Base-by-base conservation (phyloP, 2,329 filamentous ascomycete species). In the Nigrospora oryzae region DNA sequence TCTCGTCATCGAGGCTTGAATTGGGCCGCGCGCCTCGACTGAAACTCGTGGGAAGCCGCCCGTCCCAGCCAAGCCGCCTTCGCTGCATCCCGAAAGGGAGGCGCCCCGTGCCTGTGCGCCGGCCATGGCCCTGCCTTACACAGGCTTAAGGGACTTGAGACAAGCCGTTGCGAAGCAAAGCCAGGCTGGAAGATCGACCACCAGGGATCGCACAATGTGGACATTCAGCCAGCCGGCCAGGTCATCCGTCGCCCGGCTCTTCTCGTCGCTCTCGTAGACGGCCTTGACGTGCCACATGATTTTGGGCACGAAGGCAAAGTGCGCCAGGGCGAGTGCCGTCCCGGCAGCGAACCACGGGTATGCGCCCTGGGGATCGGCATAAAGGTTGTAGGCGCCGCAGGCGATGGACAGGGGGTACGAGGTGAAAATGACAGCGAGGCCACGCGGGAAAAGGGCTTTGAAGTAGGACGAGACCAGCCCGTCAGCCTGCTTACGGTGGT, bases 391-490 rank as follows among this genome's bases (percentile, higher is more conserved):
- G 41, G 58, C 38, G 12, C 57, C 61, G 19, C 52, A 46, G 7
- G 51, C 56, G 32, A 53, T 47, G 15, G 59, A 57, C 14, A 58
- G 15, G 10, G 54, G 50, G 51, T 58, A 61, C 15, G 57, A 49
- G 4, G 49, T 40, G 40, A 57, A 44, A 40, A 63, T 58, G 19
- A 51, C 52, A 47, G 53, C 55, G 47, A 63, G 41, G 11, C 48
- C 57, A 11, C 32, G 40, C 41, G 41, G 49, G 60, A 74, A 71
- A 49, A 71, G 67, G 34, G 51, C 46, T 4, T 52, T 51, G 53
- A 69, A 74, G 58, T 70, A 75, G 4, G 57, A 50, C 0, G 71
- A 70, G 5, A 72, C 58, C 13, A 71, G 49, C 13, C 54, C 48
- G 51, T 68, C 62, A 51, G 59, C 57, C 23, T 56, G 53, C 28